Percentiles rank a stretch among this genome's conserved stretches.
phyloP scores from a whole-genome alignment of 2,329 filamentous ascomycete species.

The Fusarium compactum region DNA sequence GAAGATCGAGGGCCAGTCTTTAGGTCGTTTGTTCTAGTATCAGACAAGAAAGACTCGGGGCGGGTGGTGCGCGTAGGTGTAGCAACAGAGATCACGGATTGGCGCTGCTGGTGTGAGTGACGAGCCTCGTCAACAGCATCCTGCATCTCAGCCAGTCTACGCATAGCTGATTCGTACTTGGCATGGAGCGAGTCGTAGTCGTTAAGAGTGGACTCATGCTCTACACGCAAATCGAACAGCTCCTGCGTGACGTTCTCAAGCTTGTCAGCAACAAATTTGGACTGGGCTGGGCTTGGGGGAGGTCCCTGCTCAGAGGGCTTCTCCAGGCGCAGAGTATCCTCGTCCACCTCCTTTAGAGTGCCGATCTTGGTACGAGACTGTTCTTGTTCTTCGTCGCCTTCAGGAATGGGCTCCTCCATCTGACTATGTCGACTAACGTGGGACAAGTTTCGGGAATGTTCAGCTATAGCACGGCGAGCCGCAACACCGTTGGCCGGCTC shows the following conservation, averaged over 20 bases:
- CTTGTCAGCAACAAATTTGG: slow-evolving; percentile 89
- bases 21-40: slow-evolving; percentile 76
- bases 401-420: slow-evolving; percentile 66
- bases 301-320: slow-evolving; percentile 42
- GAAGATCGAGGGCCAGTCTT: slow-evolving; percentile 77
- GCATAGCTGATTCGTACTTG: slow-evolving; percentile 92
- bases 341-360: slow-evolving; percentile 52
- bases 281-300: slow-evolving; percentile 80
- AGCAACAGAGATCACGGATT: slow-evolving; percentile 67
- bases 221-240: slow-evolving; percentile 87
- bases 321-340: slow-evolving; percentile 38
- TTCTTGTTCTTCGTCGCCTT: slow-evolving; percentile 61
- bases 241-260: slow-evolving; percentile 92
- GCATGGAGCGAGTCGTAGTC: slow-evolving; percentile 85
- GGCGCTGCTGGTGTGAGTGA: slow-evolving; percentile 67
- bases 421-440: slow-evolving; percentile 67
- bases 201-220: slow-evolving; percentile 85
- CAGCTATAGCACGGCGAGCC: slow-evolving; percentile 59
- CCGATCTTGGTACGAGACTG: slow-evolving; percentile 43
- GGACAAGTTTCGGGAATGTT: slow-evolving; percentile 67
- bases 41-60: slow-evolving; percentile 87
- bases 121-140: slow-evolving; percentile 85
- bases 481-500: slow-evolving; percentile 55
- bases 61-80: slow-evolving; percentile 66
- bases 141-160: slow-evolving; percentile 84